Evolutionary conservation across 1,139 yeast species (phyloP).

Genomic region (Zhuliangozyma blackwelliae): DNA sequence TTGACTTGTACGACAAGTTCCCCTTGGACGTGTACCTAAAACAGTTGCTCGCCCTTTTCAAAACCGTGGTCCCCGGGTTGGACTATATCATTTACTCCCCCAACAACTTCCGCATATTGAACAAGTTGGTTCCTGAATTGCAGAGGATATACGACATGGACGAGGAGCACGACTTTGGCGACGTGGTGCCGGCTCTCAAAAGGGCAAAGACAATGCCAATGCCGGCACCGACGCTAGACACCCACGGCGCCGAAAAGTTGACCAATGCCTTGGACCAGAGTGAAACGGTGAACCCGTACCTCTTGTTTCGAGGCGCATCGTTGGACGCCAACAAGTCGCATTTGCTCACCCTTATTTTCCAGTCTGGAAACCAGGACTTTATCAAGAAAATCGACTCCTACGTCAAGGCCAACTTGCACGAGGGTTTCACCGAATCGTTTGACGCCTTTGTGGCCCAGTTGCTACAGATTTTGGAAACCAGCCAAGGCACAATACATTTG

Average conservation of each 20-base stretch:
- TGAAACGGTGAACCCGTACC: slow-evolving; percentile 6
- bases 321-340: slow-evolving; percentile 2
- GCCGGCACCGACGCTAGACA: neutral
- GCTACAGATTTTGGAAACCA: slow-evolving; percentile 2
- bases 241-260: neutral
- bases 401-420: slow-evolving; percentile 3
- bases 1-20: slow-evolving; percentile 28
- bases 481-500: slow-evolving; percentile 8
- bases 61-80: slow-evolving; percentile 19
- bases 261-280: slow-evolving; percentile 1
- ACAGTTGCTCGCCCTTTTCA: slow-evolving; percentile 21
- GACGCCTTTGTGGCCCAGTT: slow-evolving; percentile 2
- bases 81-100: slow-evolving; percentile 14
- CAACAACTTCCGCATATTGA: slow-evolving; percentile 4
- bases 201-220: neutral
- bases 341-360: slow-evolving; percentile 4
- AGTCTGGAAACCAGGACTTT: slow-evolving; percentile 3
- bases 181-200: neutral
- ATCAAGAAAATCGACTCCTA: slow-evolving; percentile 3
- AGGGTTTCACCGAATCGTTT: neutral
- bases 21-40: slow-evolving; percentile 32
- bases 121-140: slow-evolving; percentile 2
- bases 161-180: neutral
- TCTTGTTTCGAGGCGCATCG: slow-evolving; percentile 5
- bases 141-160: neutral